Percentiles rank a stretch among this genome's conserved stretches.
These are phyloP conservation scores for Peronospora destructor DNA, from an alignment of 352 stramenopile species.

Conservation along the genomic window DNA sequence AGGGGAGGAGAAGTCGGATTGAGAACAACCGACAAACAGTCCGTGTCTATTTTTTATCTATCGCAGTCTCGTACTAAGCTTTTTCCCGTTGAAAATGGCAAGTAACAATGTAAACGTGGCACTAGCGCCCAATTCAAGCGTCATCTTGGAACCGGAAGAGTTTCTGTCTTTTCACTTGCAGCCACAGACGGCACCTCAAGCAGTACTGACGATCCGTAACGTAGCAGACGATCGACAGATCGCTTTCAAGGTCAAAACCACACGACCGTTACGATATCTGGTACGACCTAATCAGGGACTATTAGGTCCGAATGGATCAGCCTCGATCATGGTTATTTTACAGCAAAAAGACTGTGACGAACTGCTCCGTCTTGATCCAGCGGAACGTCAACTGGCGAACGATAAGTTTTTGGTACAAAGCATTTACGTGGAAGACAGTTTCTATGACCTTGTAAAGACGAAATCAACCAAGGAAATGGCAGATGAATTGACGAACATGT, in stretches of 20 bases:
- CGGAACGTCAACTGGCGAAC: conserved; percentile 77
- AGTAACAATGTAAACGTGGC: conserved; percentile 48
- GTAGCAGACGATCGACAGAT: conserved; percentile 74
- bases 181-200: conserved; percentile 58
- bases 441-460: conserved; percentile 82
- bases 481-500: conserved; percentile 85
- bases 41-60: no score
- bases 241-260: conserved; percentile 88
- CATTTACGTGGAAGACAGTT: conserved; percentile 76
- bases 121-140: conserved; percentile 63
- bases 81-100: conserved; percentile 23
- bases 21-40: conserved; percentile 23
- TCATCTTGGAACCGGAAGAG: conserved; percentile 76
- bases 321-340: conserved; percentile 82
- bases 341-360: conserved; percentile 88
- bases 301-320: conserved; percentile 61
- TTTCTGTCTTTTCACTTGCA: conserved; percentile 71
- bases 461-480: conserved; percentile 85
- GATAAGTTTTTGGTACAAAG: conserved; percentile 88
- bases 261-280: conserved; percentile 81
- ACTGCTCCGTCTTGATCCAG: conserved; percentile 62
- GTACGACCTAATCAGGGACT: conserved; percentile 85
- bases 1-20: conserved; percentile 9
- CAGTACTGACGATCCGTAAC: conserved; percentile 80
- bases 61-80: no score